Base-by-base conservation (phyloP, 768 basidiomycete species). In the Mycena capillaripes region DNA sequence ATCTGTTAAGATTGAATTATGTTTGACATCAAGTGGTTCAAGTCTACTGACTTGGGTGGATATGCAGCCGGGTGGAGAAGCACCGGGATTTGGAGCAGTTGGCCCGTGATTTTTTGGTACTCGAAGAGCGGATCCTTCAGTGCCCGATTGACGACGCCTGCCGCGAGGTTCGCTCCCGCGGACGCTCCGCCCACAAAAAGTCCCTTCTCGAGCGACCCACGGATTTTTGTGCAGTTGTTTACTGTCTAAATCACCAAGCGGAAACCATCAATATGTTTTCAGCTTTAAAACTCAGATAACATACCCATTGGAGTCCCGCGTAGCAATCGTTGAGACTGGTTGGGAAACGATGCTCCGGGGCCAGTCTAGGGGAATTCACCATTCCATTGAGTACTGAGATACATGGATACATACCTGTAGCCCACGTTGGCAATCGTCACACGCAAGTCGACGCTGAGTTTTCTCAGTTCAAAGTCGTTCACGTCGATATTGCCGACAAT, bases 311-410 rank as follows among this genome's bases (percentile, higher is more conserved):
- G 34, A 66, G 34, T 14, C 53, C 64, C 19, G 53, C 40, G n/a
- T 66, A 66, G 23, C 27, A 66, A 32, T 66, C 64, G 38, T 66
- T 56, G 23, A 66, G 32, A 1, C 38, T 38, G 0, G 42, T 56
- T 14, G 64, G 64, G 40, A 66, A 66, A 9, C 5, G 64, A 44
- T 66, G 55, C 17, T 66, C 64, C 4, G 66, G 55, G 11, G 66
- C 66, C 10, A 66, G 44, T 46, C 56, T 65, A 16, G 27, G 32
- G 14, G 32, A 36, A 36, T n/a, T 30, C 3, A 50, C 40, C 23
- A 56, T 25, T 32, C 6, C 12, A 56, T 30, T 36, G 32, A 6
- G 19, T 10, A 34, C 44, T 10, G 17, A 17, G 23, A 42, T 3
- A 23, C n/a, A 1, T 19, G n/a, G 17, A 16, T 11, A 36, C 56